These are phyloP conservation scores for Cyclotella baltica DNA, from an alignment of 108 stramenopile genomes.

Conservation along the genomic window DNA sequence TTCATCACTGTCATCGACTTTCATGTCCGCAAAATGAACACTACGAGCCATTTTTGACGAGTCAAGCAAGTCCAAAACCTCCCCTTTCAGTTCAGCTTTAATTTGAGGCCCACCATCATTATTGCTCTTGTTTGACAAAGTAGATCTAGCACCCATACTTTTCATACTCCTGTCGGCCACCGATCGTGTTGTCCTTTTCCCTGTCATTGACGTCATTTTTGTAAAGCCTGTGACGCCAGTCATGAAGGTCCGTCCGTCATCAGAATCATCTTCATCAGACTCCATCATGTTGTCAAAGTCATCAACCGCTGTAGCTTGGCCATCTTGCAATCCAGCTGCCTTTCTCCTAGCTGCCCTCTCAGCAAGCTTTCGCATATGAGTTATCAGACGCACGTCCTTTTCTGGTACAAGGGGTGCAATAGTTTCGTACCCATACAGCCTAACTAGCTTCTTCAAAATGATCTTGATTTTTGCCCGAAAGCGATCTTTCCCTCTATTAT, in stretches of 20 bases:
- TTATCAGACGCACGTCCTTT: constrained; percentile 82
- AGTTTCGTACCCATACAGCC: constrained; percentile 83
- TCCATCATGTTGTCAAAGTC: constrained; percentile 83
- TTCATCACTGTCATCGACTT: constrained; percentile 52
- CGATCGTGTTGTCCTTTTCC: constrained; percentile 36
- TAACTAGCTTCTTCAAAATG: constrained; percentile 91
- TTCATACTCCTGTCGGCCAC: constrained; percentile 29
- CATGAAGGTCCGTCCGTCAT: constrained; percentile 81
- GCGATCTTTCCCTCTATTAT: constrained; percentile 80
- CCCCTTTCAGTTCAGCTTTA: constrained; percentile 69
- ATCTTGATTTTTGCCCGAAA: constrained; percentile 94
- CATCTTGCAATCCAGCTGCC: constrained; percentile 54
- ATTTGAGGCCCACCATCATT: constrained; percentile 55
- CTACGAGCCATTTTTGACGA: constrained; percentile 71
- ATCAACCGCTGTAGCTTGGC: constrained; percentile 25
- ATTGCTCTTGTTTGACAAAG: constrained; percentile 42
- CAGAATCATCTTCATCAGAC: constrained; percentile 89
- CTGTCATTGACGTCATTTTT: constrained; percentile 57
- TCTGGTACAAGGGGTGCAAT: constrained; percentile 83
- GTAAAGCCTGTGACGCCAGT: constrained; percentile 77
- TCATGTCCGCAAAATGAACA: constrained; percentile 61
- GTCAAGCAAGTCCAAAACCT: constrained; percentile 87
- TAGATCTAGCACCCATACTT: constrained; percentile 40
- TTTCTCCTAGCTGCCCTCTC: constrained; percentile 73
- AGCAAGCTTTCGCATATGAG: constrained; percentile 87